A percentile compares a stretch with the other conserved stretches of the same genome.
Conservation (phyloP, 1,284 basidiomycete species). For the Fistulina hepatica region DNA sequence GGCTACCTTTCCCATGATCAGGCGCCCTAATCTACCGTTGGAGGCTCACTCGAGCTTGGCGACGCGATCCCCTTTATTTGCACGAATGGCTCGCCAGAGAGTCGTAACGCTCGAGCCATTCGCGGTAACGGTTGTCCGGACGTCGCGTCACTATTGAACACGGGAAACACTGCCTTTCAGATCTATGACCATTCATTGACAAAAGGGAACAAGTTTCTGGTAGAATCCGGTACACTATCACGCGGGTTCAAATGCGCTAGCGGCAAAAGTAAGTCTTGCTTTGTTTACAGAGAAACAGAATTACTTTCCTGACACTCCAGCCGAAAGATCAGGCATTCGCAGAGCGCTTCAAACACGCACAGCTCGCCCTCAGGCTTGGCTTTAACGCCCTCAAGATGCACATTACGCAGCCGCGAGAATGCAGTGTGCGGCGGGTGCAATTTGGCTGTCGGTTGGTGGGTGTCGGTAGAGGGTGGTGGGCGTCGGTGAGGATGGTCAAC, state of each 20-base stretch:
- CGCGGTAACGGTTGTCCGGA: constrained; percentile 49
- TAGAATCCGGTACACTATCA: too few species aligned
- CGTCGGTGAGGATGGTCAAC: constrained; percentile 4
- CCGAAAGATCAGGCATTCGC: constrained; percentile 20
- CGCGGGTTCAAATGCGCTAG: too few species aligned
- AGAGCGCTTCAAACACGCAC: constrained; percentile 13
- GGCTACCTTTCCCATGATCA: constrained; percentile 68
- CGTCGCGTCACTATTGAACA: constrained; percentile 7
- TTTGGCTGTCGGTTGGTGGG: constrained; percentile 1
- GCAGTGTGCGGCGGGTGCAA: constrained; percentile 13
- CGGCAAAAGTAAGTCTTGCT: too few species aligned
- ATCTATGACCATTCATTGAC: constrained; percentile 11
- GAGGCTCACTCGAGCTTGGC: constrained; percentile 77
- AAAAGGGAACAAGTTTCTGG: too few species aligned
- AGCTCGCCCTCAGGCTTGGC: constrained; percentile 16
- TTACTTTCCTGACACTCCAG: constrained; percentile 20
- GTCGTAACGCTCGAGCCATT: constrained; percentile 63
- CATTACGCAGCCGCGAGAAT: constrained; percentile 23
- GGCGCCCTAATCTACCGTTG: constrained; percentile 68
- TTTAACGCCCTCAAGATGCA: constrained; percentile 18
- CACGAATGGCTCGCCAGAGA: constrained; percentile 62
- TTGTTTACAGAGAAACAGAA: too few species aligned
- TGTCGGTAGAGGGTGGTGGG: too few species aligned
- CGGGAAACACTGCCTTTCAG: constrained; percentile 17
- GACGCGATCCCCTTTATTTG: constrained; percentile 73